Base-by-base conservation (phyloP, 108 stramenopile genomes). In the Fragilaria crotonensis region DNA sequence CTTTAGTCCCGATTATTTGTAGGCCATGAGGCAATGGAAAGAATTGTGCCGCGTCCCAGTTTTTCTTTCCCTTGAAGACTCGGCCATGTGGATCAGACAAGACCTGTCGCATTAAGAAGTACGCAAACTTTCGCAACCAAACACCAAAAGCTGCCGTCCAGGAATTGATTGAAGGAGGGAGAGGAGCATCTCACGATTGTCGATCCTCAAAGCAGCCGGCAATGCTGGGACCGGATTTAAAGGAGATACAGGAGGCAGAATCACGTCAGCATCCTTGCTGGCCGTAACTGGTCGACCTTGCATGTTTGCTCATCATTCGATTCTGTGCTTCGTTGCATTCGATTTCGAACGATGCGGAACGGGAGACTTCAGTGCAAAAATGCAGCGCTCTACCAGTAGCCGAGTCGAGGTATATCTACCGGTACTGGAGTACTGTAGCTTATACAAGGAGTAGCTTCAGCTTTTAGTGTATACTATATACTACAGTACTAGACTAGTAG, bases 201-300 rank as follows among this genome's bases (percentile, higher is more conserved):
- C 81, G 14, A 77, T 32, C n/a, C 81, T 63, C 41, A 82, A 36
- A 17, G 81, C 76, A 3, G 65, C 73, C 18, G 70, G 33, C 18
- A 82, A 45, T 3, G 55, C 31, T 20, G 81, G 81, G n/a, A 77
- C 33, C 2, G 81, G 81, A 67, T 81, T 76, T 33, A 50, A 57
- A 0, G 68, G 54, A 9, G 71, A 46, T 3, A 71, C 75, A 22
- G 79, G 79, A 23, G 79, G 79, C 4, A 81, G 53, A 53, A 81
- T 76, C 3, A 76, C 60, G 45, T 64, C 62, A 0, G 62, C 70
- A 19, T 70, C 75, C 58, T 63, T 60, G 7, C n/a, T 29, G 5
- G 53, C 53, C 4, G 27, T 27, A 9, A 54, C 53, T 7, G 49
- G 36, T 11, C 36, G 36, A 14, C 36, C n/a, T n/a, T n/a, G n/a